Percentiles rank a stretch among this genome's conserved stretches.
Evolutionary conservation across 495 filamentous ascomycete genomes (phyloP).

Genomic region (Aspergillus diversus): DNA sequence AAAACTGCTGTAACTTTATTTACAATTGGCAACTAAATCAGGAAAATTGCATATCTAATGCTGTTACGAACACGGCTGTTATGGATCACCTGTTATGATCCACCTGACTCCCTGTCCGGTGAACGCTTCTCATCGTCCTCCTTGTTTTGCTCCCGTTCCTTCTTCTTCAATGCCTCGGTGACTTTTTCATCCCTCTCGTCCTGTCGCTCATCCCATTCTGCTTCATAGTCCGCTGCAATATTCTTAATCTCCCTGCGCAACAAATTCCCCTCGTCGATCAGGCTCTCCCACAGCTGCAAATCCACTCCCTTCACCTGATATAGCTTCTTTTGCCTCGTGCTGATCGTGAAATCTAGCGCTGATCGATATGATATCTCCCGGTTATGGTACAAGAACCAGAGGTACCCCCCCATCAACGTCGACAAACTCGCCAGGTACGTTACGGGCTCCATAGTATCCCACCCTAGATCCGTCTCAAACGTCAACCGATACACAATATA

Average conservation of each 20-base stretch:
- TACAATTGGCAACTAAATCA: neutral
- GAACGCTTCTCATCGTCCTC: constrained; percentile 37
- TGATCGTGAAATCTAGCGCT: constrained; percentile 85
- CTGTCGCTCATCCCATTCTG: constrained; percentile 85
- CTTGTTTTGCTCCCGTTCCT: constrained; percentile 52
- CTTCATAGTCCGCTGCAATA: constrained; percentile 86
- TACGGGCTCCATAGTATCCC: constrained; percentile 92
- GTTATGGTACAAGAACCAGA: constrained; percentile 94
- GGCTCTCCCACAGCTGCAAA: constrained; percentile 69
- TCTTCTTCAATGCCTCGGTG: constrained; percentile 67
- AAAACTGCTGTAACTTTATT: neutral
- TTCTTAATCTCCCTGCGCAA: constrained; percentile 78
- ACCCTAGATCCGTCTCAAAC: constrained; percentile 77
- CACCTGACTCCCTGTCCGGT: constrained; percentile 28
- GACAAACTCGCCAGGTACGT: constrained; percentile 84
- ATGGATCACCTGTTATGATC: neutral
- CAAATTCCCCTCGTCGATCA: constrained; percentile 82
- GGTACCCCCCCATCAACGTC: constrained; percentile 84
- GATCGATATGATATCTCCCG: constrained; percentile 84
- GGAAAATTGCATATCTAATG: neutral
- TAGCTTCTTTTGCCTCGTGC: constrained; percentile 71
- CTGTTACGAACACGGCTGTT: neutral
- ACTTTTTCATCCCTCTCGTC: constrained; percentile 79
- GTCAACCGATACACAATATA: constrained; percentile 74
- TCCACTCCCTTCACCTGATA: constrained; percentile 80